phyloP scores from a whole-genome alignment of 768 basidiomycete genomes.

The Pulveroboletus sp. region DNA sequence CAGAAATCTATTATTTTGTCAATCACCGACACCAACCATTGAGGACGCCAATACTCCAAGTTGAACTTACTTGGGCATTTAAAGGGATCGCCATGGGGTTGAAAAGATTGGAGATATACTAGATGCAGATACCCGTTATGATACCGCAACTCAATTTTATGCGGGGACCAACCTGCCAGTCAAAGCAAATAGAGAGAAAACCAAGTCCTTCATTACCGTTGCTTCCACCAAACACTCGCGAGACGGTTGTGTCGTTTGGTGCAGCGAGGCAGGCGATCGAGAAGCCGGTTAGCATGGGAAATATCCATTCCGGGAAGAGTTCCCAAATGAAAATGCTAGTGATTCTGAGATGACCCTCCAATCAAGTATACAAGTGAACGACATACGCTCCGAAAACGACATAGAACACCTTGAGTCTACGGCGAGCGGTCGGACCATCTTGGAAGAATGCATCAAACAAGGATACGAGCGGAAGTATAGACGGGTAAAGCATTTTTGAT shows the following conservation, averaged over 20 bases:
- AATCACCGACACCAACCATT: not conserved
- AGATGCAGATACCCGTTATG: not conserved
- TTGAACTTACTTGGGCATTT: slow-evolving; percentile 39
- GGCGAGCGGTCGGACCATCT: slow-evolving; percentile 36
- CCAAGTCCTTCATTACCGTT: slow-evolving; percentile 65
- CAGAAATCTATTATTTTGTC: slow-evolving; percentile 33
- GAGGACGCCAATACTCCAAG: not conserved
- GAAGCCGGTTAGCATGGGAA: slow-evolving; percentile 61
- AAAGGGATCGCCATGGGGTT: slow-evolving; percentile 57
- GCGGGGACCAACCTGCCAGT: slow-evolving; percentile 52
- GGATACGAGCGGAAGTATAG: slow-evolving; percentile 20
- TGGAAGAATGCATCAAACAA: slow-evolving; percentile 39
- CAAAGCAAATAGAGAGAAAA: slow-evolving; percentile 54
- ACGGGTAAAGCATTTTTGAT: slow-evolving; percentile 43
- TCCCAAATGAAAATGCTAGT: slow-evolving; percentile 35
- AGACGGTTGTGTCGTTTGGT: slow-evolving; percentile 46
- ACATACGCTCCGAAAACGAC: slow-evolving; percentile 31
- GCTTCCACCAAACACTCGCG: slow-evolving; percentile 59
- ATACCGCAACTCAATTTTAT: not conserved
- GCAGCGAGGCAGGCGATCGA: slow-evolving; percentile 60
- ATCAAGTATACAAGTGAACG: slow-evolving; percentile 15
- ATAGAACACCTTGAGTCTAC: slow-evolving; percentile 37
- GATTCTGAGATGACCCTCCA: not conserved
- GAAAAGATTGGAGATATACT: slow-evolving; percentile 24
- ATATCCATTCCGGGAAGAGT: slow-evolving; percentile 34